Conservation (phyloP, 345 rosid genomes). For the Lagerstroemia speciosa region DNA sequence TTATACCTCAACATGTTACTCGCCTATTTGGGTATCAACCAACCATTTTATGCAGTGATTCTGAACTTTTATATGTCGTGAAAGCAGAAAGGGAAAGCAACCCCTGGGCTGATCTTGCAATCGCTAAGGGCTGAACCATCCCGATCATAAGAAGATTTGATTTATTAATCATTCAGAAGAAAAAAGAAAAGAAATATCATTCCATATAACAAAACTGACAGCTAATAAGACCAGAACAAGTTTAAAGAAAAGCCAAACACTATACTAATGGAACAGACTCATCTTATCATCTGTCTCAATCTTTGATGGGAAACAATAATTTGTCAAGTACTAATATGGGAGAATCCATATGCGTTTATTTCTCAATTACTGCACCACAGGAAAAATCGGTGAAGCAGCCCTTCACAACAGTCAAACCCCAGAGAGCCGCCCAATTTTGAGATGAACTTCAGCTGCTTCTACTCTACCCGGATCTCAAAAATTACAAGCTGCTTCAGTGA, state of each 20-base stretch:
- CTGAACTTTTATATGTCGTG: neutral
- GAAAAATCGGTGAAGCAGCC: constrained; percentile 77
- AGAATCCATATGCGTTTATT: constrained; percentile 28
- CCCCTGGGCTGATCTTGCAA: too few species aligned
- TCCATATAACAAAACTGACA: neutral
- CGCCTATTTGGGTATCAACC: too few species aligned
- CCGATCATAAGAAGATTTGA: too few species aligned
- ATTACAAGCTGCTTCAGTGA: constrained; percentile 82
- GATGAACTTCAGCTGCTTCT: constrained; percentile 66
- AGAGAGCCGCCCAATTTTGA: constrained; percentile 56
- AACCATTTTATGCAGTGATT: neutral
- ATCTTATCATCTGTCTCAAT: neutral
- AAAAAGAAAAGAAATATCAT: neutral
- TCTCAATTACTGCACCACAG: constrained; percentile 42
- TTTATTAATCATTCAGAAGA: neutral
- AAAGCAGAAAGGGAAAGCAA: too few species aligned
- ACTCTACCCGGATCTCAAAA: constrained; percentile 61
- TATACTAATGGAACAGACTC: neutral
- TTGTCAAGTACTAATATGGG: neutral
- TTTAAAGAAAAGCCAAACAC: neutral
- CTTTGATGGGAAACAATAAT: neutral
- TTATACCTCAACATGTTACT: neutral
- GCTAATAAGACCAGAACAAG: neutral
- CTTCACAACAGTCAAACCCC: constrained; percentile 45
- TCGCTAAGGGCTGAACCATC: too few species aligned